Evolutionary conservation across 202 grass and related monocot genomes (phyloP).

Genomic region (Hordeum pubiflorum): DNA sequence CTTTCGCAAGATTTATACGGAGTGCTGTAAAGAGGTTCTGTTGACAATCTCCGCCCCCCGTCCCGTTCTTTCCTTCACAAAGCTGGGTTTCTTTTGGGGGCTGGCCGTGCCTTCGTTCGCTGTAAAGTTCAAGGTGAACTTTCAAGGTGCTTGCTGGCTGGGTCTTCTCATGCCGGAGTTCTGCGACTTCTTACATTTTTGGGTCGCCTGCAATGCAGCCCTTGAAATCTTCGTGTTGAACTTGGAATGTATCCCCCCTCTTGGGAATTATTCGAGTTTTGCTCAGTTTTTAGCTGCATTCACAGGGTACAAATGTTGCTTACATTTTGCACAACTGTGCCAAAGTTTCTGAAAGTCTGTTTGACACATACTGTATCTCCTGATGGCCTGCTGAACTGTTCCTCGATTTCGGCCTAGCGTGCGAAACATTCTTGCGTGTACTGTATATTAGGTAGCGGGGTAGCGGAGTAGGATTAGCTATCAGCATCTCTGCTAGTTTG

Average conservation of each 20-base stretch:
- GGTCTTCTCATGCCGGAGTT: background rate
- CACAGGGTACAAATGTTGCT: background rate
- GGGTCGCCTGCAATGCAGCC: background rate
- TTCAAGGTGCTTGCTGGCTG: background rate
- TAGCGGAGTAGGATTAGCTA: background rate
- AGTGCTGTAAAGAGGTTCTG: background rate
- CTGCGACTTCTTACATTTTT: background rate
- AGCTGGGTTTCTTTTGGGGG: background rate
- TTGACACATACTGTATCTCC: too few species aligned
- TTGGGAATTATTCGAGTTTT: background rate
- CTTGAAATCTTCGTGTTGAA: background rate
- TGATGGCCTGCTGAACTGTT: background rate
- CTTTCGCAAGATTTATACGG: background rate
- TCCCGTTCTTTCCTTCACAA: background rate
- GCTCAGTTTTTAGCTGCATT: background rate
- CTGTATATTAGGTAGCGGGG: background rate
- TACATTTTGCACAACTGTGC: background rate
- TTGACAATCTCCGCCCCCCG: background rate
- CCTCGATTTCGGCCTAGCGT: background rate
- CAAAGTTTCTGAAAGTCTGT: background rate
- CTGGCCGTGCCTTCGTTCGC: background rate
- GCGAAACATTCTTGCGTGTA: background rate
- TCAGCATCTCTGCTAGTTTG: constrained; percentile 20
- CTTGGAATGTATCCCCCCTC: background rate
- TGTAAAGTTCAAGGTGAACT: background rate